phyloP scores from a whole-genome alignment of 495 filamentous ascomycete genomes.

The Glonium stellatum region DNA sequence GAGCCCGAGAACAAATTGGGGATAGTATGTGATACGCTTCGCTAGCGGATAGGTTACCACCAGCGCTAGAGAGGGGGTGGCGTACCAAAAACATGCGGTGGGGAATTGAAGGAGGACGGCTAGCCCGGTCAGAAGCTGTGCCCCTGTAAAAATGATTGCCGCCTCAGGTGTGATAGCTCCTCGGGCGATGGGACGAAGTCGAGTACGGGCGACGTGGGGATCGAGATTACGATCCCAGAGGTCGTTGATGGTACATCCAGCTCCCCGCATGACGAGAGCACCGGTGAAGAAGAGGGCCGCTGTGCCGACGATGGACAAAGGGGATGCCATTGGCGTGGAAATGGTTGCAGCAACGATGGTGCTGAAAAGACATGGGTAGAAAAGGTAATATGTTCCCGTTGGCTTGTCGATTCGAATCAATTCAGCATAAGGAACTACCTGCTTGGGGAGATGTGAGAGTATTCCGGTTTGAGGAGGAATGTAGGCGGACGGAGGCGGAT shows the following conservation, averaged over 20 bases:
- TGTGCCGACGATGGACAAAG: conserved; percentile 53
- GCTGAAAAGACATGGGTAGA: conserved; percentile 89
- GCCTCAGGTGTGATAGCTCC: conserved; percentile 68
- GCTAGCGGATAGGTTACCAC: conserved; percentile 84
- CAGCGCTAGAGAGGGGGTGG: conserved; percentile 72
- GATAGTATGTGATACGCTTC: conserved; percentile 91
- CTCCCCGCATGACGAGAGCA: conserved; percentile 91
- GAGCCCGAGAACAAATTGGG: conserved; percentile 82
- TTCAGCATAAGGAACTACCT: conserved; percentile 89
- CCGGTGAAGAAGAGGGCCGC: conserved; percentile 75
- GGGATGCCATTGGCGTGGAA: conserved; percentile 50
- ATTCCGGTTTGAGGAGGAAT: conserved; percentile 65
- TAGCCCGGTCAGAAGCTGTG: conserved; percentile 73
- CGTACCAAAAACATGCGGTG: conserved; percentile 74
- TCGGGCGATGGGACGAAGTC: conserved; percentile 81
- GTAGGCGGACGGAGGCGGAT: conserved; percentile 43
- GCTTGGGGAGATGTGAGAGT: conserved; percentile 63
- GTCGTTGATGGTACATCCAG: conserved; percentile 97
- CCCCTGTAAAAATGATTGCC: conserved; percentile 74
- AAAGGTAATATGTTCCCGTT: conserved; percentile 89
- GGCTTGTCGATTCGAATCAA: conserved; percentile 90
- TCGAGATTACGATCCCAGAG: conserved; percentile 94
- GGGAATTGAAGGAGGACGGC: conserved; percentile 84
- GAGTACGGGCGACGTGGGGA: conserved; percentile 79
- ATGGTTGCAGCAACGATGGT: conserved; percentile 62